A percentile compares a stretch with the other conserved stretches of the same genome.
These are phyloP conservation scores for Thalassiosira exigua DNA, from an alignment of 352 stramenopile species.

Conservation along the genomic window DNA sequence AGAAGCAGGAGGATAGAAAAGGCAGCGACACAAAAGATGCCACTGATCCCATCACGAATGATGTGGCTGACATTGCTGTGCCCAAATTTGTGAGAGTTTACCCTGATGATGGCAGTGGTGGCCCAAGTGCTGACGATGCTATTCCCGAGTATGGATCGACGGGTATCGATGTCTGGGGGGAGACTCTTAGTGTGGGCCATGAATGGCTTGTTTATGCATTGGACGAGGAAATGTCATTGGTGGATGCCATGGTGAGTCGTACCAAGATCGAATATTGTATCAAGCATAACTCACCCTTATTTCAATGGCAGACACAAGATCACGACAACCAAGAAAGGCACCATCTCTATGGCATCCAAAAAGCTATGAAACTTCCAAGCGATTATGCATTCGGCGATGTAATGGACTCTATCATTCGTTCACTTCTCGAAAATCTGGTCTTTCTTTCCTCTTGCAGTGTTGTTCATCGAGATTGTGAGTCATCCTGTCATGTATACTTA, in stretches of 20 bases:
- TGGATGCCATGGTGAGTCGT: slow-evolving; percentile 54
- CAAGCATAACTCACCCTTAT: no score
- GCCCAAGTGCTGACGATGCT: slow-evolving; percentile 17
- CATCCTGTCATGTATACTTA: not conserved
- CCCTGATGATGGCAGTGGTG: slow-evolving; percentile 44
- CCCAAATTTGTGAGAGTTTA: slow-evolving; percentile 44
- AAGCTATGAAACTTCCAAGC: slow-evolving; percentile 54
- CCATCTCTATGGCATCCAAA: slow-evolving; percentile 61
- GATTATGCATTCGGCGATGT: slow-evolving; percentile 63
- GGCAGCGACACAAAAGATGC: not conserved
- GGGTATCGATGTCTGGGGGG: slow-evolving; percentile 44
- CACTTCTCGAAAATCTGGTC: slow-evolving; percentile 61
- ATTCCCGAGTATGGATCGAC: slow-evolving; percentile 24
- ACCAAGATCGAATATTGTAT: no score
- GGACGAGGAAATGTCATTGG: slow-evolving; percentile 43
- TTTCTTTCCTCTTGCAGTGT: slow-evolving; percentile 67
- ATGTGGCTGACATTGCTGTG: slow-evolving; percentile 18
- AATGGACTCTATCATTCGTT: slow-evolving; percentile 58
- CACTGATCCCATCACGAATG: not conserved
- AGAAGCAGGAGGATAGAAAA: slow-evolving; percentile 28
- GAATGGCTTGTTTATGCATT: slow-evolving; percentile 73
- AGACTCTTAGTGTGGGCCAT: slow-evolving; percentile 26
- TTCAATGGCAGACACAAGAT: no score
- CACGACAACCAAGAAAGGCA: no score
- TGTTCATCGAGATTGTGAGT: slow-evolving; percentile 71